Conservation (phyloP, 352 stramenopile species). For the Pythium brassicae region DNA sequence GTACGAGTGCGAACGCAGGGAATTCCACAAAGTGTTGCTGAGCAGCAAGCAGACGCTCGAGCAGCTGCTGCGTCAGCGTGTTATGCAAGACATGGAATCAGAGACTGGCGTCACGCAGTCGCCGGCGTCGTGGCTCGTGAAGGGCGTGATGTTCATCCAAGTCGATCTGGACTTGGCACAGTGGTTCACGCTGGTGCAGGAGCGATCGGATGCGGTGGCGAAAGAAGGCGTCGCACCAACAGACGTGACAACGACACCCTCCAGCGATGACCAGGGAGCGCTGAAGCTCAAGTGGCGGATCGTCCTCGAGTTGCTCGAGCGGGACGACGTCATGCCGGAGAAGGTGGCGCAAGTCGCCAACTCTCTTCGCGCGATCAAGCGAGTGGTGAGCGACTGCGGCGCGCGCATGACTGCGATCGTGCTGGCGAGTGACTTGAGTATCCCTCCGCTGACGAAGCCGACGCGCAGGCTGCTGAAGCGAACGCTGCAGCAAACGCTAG, state of each 20-base stretch:
- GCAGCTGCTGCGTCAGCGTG: slow-evolving; percentile 8
- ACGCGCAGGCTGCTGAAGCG: slow-evolving; percentile 33
- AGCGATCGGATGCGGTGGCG: not conserved
- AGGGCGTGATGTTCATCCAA: slow-evolving; percentile 42
- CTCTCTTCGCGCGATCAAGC: slow-evolving; percentile 23
- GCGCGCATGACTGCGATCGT: slow-evolving; percentile 23
- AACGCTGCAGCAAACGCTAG: not conserved
- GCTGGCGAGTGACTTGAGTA: slow-evolving; percentile 43
- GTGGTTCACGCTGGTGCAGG: slow-evolving; percentile 51
- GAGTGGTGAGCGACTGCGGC: not conserved
- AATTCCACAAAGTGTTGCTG: slow-evolving; percentile 25
- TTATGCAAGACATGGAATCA: not conserved
- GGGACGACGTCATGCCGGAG: slow-evolving; percentile 33
- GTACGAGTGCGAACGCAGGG: slow-evolving; percentile 28
- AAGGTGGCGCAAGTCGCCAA: slow-evolving; percentile 25
- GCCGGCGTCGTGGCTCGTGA: slow-evolving; percentile 1
- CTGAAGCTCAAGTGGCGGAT: slow-evolving; percentile 35
- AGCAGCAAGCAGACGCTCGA: slow-evolving; percentile 25
- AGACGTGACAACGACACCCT: not conserved
- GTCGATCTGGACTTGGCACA: slow-evolving; percentile 65
- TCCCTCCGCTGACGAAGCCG: slow-evolving; percentile 41
- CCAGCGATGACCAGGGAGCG: not conserved
- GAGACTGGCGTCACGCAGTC: not conserved
- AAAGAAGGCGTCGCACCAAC: no score
- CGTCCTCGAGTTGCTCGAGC: slow-evolving; percentile 34